These are phyloP conservation scores for Pleoardoris graminearum DNA, from an alignment of 2,329 filamentous ascomycete genomes.

Conservation along the genomic window DNA sequence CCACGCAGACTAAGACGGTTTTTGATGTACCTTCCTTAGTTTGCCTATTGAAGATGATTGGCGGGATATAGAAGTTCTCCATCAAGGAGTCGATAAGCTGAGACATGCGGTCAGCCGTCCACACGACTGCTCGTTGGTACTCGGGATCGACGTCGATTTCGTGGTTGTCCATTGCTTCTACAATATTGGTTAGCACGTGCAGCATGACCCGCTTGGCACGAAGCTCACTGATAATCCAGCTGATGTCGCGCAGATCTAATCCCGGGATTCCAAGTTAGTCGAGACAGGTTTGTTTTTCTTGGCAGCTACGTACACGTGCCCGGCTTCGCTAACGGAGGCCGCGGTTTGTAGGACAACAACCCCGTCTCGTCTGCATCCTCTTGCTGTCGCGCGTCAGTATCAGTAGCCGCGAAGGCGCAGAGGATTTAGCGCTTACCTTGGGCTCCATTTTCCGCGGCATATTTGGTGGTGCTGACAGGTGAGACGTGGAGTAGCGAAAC, in stretches of 20 bases:
- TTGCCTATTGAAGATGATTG: slow-evolving; percentile 52
- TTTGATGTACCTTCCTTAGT: slow-evolving; percentile 18
- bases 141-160: slow-evolving; percentile 50
- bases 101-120: slow-evolving; percentile 45
- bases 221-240: slow-evolving; percentile 29
- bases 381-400: background rate
- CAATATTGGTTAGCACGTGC: slow-evolving; percentile 3
- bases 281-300: background rate
- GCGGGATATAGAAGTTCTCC: slow-evolving; percentile 51
- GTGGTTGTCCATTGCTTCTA: slow-evolving; percentile 27
- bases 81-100: slow-evolving; percentile 42
- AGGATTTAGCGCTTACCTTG: background rate
- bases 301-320: background rate
- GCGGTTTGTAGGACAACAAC: slow-evolving; percentile 23
- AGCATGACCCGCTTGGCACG: background rate
- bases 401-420: background rate
- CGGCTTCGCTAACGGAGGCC: slow-evolving; percentile 27
- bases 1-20: slow-evolving; percentile 47
- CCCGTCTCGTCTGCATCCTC: slow-evolving; percentile 4
- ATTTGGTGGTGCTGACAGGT: too few relatives aligned
- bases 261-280: background rate
- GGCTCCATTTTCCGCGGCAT: background rate
- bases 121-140: slow-evolving; percentile 54
- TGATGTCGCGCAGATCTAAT: slow-evolving; percentile 25
- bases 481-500: background rate